Evolutionary conservation across 305 asterid genomes (phyloP).

Genomic region (Caryopteris hybrid): DNA sequence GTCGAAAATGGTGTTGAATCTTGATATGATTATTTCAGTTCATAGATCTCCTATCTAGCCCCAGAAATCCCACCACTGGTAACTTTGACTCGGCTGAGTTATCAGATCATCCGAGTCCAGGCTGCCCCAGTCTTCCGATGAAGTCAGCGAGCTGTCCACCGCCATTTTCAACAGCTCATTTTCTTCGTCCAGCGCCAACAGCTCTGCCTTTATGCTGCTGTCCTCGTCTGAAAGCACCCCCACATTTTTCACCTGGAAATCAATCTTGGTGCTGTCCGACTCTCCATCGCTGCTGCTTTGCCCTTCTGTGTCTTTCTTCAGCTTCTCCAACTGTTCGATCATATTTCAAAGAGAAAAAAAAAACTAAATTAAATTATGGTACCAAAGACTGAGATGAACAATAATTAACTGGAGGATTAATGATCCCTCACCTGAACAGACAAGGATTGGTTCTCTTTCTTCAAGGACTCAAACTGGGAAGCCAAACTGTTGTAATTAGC

Average conservation of each 20-base stretch:
- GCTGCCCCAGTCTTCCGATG: constrained; percentile 12
- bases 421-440: constrained; percentile 40
- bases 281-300: neutral
- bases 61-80: constrained; percentile 22
- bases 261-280: neutral
- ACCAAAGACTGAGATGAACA: no score
- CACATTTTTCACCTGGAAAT: neutral
- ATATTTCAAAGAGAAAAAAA: neutral
- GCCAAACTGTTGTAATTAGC: constrained; percentile 35
- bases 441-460: constrained; percentile 39
- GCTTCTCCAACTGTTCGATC: constrained; percentile 28
- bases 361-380: no score
- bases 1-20: no score
- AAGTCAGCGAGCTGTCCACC: constrained; percentile 6
- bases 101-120: constrained; percentile 16
- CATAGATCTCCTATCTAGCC: neutral
- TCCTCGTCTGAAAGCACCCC: no score
- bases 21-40: neutral
- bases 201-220: no score
- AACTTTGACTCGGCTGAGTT: constrained; percentile 1
- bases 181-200: neutral
- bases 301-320: constrained; percentile 20
- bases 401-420: no score
- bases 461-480: constrained; percentile 30
- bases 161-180: constrained; percentile 12